Conservation (phyloP, 345 rosid genomes). For the Conringia planisiliqua region DNA sequence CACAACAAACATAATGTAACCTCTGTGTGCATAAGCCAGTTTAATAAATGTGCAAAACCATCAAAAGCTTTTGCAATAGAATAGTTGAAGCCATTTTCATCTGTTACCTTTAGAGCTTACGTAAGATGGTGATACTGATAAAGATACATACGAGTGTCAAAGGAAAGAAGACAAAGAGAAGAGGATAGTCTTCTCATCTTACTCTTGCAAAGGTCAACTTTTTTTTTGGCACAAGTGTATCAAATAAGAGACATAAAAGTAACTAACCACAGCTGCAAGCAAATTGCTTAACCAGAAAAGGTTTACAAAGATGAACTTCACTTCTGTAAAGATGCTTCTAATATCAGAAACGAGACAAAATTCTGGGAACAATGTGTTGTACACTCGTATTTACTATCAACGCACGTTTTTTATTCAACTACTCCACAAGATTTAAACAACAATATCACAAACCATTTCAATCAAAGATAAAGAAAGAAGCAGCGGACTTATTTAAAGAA, state of each 20-base stretch:
- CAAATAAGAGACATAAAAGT: not conserved
- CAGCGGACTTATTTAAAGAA: not conserved
- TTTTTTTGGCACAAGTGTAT: not conserved
- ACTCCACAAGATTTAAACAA: conserved; percentile 9
- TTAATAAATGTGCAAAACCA: not conserved
- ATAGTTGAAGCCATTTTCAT: not conserved
- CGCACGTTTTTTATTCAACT: not conserved
- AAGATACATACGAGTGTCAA: not conserved
- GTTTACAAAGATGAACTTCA: not conserved
- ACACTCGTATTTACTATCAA: not conserved
- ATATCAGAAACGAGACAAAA: not conserved
- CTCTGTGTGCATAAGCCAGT: not conserved
- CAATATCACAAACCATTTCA: not conserved
- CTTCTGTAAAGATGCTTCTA: not conserved
- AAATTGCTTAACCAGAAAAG: not conserved
- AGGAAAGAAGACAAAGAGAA: not conserved
- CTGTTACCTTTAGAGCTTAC: not conserved
- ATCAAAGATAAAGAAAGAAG: conserved; percentile 9
- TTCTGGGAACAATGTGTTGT: not conserved
- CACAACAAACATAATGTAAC: not conserved
- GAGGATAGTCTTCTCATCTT: not conserved
- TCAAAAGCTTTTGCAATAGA: not conserved
- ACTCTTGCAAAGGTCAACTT: not conserved
- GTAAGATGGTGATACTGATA: not conserved
- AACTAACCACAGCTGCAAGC: not conserved